phyloP scores from a whole-genome alignment of 768 basidiomycete species.

The Galerina marginata region DNA sequence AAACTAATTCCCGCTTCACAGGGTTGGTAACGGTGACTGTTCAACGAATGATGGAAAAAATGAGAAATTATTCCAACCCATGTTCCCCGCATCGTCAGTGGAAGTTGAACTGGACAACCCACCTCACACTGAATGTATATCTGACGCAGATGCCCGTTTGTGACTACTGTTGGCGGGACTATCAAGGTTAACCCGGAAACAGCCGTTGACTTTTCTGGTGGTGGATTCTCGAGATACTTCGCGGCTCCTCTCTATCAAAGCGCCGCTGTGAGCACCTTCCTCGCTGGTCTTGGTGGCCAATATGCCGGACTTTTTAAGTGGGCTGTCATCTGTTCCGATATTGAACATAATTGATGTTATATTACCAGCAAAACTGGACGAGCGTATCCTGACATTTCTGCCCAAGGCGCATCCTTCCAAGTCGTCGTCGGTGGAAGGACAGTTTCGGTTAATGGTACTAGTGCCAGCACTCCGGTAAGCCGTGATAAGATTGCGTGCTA shows the following conservation, averaged over 20 bases:
- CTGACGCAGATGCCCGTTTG: conserved; percentile 58
- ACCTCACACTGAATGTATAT: conserved; percentile 10
- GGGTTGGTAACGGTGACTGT: conserved; percentile 68
- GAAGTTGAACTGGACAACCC: background rate
- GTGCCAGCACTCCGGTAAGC: conserved; percentile 62
- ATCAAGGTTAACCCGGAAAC: conserved; percentile 62
- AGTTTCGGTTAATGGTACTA: conserved; percentile 56
- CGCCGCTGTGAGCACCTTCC: conserved; percentile 49
- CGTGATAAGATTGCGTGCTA: background rate
- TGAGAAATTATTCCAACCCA: conserved; percentile 55
- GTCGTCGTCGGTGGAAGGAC: conserved; percentile 55
- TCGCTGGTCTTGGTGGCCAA: conserved; percentile 51
- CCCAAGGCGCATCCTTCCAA: conserved; percentile 61
- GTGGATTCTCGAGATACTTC: conserved; percentile 71
- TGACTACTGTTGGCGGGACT: conserved; percentile 74
- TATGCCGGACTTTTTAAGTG: conserved; percentile 59
- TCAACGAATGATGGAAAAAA: conserved; percentile 47
- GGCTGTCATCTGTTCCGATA: conserved; percentile 16
- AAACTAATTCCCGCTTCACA: conserved; percentile 16
- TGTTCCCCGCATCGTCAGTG: conserved; percentile 55
- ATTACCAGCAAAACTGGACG: conserved; percentile 48
- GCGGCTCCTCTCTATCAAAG: conserved; percentile 57
- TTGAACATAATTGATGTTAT: conserved; percentile 12
- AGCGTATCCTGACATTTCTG: conserved; percentile 65
- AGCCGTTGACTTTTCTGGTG: conserved; percentile 67